These are phyloP conservation scores for Didymella glomerata DNA, from an alignment of 2,329 filamentous ascomycete species.

Conservation along the genomic window DNA sequence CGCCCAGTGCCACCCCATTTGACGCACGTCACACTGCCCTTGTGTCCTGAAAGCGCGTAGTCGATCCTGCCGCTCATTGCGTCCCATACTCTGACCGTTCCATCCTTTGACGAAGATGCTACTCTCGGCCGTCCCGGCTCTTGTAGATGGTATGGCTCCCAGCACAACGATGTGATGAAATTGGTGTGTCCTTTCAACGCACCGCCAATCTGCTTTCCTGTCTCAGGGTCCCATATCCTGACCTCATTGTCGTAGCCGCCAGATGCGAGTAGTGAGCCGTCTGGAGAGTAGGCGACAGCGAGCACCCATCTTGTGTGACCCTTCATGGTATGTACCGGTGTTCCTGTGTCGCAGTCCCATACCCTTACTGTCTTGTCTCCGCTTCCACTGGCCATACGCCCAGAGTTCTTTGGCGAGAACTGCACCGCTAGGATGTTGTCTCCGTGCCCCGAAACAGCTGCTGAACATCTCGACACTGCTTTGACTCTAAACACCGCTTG, in stretches of 20 bases:
- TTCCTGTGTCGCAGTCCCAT: slow-evolving; percentile 95
- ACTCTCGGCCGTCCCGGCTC: slow-evolving; percentile 75
- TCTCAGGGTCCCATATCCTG: slow-evolving; percentile 86
- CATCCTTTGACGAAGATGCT: slow-evolving; percentile 89
- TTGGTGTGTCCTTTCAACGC: slow-evolving; percentile 86
- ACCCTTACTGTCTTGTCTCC: slow-evolving; percentile 91
- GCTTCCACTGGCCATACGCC: slow-evolving; percentile 83
- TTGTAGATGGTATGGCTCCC: slow-evolving; percentile 93
- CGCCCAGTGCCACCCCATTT: slow-evolving; percentile 88
- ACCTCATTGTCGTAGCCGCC: slow-evolving; percentile 93
- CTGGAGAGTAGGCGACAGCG: slow-evolving; percentile 85
- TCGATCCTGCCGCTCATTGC: slow-evolving; percentile 80
- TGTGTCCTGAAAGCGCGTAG: slow-evolving; percentile 86
- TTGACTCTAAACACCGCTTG: slow-evolving; percentile 95
- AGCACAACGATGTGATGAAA: slow-evolving; percentile 86
- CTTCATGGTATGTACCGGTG: slow-evolving; percentile 82
- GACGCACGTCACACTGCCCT: slow-evolving; percentile 86
- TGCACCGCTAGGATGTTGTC: slow-evolving; percentile 87
- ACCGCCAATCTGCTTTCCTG: slow-evolving; percentile 75
- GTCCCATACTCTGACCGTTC: slow-evolving; percentile 87
- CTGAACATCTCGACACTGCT: slow-evolving; percentile 87
- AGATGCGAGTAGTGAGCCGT: slow-evolving; percentile 81
- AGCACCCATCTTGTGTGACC: slow-evolving; percentile 92
- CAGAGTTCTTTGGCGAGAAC: slow-evolving; percentile 82
- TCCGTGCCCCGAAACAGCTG: slow-evolving; percentile 88